phyloP scores from a whole-genome alignment of 108 stramenopile genomes.

The Nitzschia sp. region DNA sequence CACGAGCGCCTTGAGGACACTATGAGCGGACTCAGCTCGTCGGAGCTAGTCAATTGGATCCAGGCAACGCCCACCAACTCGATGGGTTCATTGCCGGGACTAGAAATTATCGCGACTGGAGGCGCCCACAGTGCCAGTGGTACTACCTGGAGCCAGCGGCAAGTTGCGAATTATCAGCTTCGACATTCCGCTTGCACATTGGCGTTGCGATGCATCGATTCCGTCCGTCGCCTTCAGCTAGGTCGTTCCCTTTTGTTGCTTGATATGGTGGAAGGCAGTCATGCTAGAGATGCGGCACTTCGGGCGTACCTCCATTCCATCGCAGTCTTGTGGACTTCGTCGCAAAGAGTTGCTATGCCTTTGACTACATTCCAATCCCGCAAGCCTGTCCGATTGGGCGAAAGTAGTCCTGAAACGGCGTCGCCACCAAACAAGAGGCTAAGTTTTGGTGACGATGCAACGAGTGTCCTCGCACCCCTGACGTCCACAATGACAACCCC shows the following conservation, averaged over 20 bases:
- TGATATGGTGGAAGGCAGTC: conserved; percentile 16
- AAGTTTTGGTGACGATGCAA: conserved; percentile 36
- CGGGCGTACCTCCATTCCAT: conserved; percentile 36
- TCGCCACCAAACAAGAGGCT: conserved; percentile 36
- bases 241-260: conserved; percentile 37
- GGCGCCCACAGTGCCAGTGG: neutral
- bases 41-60: conserved; percentile 24
- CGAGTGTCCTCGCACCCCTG: conserved; percentile 18
- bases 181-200: conserved; percentile 38
- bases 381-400: neutral
- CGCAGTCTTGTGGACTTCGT: conserved; percentile 34
- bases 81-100: neutral
- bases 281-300: conserved; percentile 21
- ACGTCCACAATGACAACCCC: conserved; percentile 27
- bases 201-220: conserved; percentile 27
- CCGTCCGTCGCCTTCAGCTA: conserved; percentile 32
- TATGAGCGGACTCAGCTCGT: conserved; percentile 3
- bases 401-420: conserved; percentile 2
- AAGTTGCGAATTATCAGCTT: conserved; percentile 34
- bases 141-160: conserved; percentile 10
- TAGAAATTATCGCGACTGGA: conserved; percentile 2
- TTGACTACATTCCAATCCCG: conserved; percentile 14
- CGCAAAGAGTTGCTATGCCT: conserved; percentile 40
- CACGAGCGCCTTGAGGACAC: conserved; percentile 14
- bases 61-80: conserved; percentile 7